Evolutionary conservation across 495 filamentous ascomycete species (phyloP), one percentile per base, ranked within the genome.

Genomic region (Daldinia bambusicola): DNA sequence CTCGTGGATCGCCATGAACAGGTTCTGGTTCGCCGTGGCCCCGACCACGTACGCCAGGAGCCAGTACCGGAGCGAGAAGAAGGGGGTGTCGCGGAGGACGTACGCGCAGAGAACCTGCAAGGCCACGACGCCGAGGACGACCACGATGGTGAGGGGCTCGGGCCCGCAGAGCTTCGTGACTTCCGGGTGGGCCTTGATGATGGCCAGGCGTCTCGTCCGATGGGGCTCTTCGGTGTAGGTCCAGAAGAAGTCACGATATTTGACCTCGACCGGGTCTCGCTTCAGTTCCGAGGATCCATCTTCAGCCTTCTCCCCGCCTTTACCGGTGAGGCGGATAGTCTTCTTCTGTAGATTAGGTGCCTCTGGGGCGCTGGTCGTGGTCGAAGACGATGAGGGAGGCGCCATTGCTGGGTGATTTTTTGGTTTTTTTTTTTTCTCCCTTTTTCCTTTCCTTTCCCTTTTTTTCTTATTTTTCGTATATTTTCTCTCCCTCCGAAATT

Each of bases 201-300:
- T 99, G 63, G 93, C 93, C 63, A 92, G 84, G 62, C 96, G 86
- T 75, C 96, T 82, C 43, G 95, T 95, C 66, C 93, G 88, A 80
- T 99, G 96, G 48, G 96, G 96, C 81, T 99, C 96, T 81, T 99
- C 96, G 8, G 95, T 97, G 74, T 98, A 98, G 31, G 96, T 97
- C 96, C 97, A 97, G 80, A 93, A 86, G 77, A 88, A 88, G 78
- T 88, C 83, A 52, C 79, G 78, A 73, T 82, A 80, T 53, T 77
- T 80, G 20, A 76, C 71, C 67, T 84, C 82, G 69, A 81, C 63
- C 13, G 80, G 76, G 31, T 80, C 78, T 61, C 70, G 69, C 16
- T 73, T 62, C 9, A 63, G 38, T 30, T 67, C 69, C 22, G 64
- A 30, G 41, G 56, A 52, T 58, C 38, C 65, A 63, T 71, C 64